phyloP scores from a whole-genome alignment of 345 rosid species.

The Citrus medica region DNA sequence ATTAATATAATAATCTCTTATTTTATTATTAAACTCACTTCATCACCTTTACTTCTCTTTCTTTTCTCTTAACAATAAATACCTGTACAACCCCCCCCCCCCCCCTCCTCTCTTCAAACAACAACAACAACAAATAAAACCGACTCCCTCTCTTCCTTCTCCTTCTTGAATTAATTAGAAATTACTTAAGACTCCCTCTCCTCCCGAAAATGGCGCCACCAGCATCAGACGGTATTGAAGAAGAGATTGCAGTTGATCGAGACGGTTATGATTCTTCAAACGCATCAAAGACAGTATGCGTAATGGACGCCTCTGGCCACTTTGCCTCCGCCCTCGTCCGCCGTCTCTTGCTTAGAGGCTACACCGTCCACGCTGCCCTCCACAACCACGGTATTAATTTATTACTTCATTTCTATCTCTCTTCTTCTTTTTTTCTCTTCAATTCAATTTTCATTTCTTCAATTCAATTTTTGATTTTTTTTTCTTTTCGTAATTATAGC shows the following conservation, averaged over 20 bases:
- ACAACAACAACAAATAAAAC: too few relatives aligned
- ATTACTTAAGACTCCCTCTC: neutral
- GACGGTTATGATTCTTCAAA: too few relatives aligned
- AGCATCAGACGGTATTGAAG: neutral
- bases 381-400: constrained; percentile 35
- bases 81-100: neutral
- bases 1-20: too few relatives aligned
- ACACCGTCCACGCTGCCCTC: constrained; percentile 57
- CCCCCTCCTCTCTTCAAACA: too few relatives aligned
- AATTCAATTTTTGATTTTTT: too few relatives aligned
- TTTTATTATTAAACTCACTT: too few relatives aligned
- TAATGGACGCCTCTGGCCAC: constrained; percentile 61
- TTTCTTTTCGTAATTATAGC: too few relatives aligned
- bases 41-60: neutral
- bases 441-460: neutral
- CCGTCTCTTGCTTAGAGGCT: constrained; percentile 45
- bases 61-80: neutral
- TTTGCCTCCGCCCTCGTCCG: constrained; percentile 47
- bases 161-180: neutral
- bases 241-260: too few relatives aligned
- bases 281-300: constrained; percentile 35
- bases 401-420: neutral
- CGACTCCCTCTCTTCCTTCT: too few relatives aligned
- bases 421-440: too few relatives aligned
- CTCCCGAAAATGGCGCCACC: constrained; percentile 38